phyloP scores from a whole-genome alignment of 768 basidiomycete genomes.

The Suillus subluteus region DNA sequence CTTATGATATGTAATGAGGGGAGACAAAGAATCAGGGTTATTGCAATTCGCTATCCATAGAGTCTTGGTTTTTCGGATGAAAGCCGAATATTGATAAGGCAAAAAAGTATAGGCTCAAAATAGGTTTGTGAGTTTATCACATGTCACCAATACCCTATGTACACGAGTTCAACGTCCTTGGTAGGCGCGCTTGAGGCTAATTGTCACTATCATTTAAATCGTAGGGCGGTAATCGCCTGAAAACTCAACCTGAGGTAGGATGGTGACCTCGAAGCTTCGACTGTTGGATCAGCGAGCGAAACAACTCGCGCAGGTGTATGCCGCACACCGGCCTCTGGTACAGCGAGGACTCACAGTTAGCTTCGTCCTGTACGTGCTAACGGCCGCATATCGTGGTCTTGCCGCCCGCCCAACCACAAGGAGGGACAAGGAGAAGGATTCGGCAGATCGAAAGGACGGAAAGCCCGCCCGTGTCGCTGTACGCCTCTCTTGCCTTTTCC shows the following conservation, averaged over 20 bases:
- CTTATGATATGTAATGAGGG: not conserved
- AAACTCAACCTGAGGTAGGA: constrained; percentile 15
- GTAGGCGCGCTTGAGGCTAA: not conserved
- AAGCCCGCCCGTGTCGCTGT: constrained; percentile 72
- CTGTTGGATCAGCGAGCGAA: constrained; percentile 43
- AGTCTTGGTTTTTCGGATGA: not conserved
- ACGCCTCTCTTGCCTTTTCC: constrained; percentile 28
- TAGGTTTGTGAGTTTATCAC: constrained; percentile 2
- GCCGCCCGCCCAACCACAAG: constrained; percentile 43
- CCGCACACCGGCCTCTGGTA: constrained; percentile 65
- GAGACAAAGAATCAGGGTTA: not conserved
- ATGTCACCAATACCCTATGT: not conserved
- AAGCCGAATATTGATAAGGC: not conserved
- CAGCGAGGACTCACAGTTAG: constrained; percentile 71
- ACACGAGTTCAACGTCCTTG: not conserved
- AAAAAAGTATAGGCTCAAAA: not conserved
- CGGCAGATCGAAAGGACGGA: constrained; percentile 32
- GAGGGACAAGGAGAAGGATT: constrained; percentile 24
- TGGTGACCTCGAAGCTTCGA: constrained; percentile 35
- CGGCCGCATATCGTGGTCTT: constrained; percentile 62
- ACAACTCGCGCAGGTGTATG: constrained; percentile 55
- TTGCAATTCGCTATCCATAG: not conserved
- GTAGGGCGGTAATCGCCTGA: not conserved
- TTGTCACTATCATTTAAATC: not conserved
- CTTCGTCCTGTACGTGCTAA: constrained; percentile 74